These are phyloP conservation scores for Lentinula novae-zelandiae DNA, from an alignment of 1,284 basidiomycete species.

Conservation along the genomic window DNA sequence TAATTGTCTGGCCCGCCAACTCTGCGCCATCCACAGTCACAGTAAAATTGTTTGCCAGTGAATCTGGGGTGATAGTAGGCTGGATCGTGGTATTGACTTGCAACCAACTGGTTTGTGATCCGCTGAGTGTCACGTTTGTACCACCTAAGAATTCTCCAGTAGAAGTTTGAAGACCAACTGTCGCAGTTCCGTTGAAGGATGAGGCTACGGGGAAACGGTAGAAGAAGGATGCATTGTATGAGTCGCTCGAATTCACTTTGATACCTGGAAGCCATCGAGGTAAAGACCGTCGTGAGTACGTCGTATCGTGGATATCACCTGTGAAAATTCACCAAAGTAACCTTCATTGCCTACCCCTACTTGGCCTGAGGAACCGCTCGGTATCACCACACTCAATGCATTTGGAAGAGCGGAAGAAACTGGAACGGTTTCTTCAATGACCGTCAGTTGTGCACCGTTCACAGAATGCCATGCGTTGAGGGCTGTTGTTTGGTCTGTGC, in stretches of 20 bases:
- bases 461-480: conserved; percentile 54
- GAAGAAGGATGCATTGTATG: conserved; percentile 66
- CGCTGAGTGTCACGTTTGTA: conserved; percentile 35
- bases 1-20: conserved; percentile 46
- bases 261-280: conserved; percentile 42
- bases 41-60: conserved; percentile 47
- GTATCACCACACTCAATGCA: conserved; percentile 51
- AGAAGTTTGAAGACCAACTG: conserved; percentile 43
- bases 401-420: conserved; percentile 64
- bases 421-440: conserved; percentile 48
- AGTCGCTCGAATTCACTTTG: conserved; percentile 50
- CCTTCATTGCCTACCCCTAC: conserved; percentile 62
- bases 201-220: conserved; percentile 53
- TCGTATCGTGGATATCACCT: background rate
- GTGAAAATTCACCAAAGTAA: conserved; percentile 42
- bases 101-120: conserved; percentile 48
- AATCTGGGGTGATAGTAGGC: conserved; percentile 35
- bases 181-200: conserved; percentile 40
- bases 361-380: conserved; percentile 34
- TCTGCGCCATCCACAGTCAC: conserved; percentile 48
- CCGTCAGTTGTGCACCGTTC: conserved; percentile 45
- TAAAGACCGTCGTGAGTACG: conserved; percentile 1
- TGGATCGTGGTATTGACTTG: conserved; percentile 46
- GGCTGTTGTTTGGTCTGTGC: conserved; percentile 41
- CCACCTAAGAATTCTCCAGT: conserved; percentile 44